Percentiles rank a stretch among this genome's conserved stretches.
Evolutionary conservation across 805 yeast genomes (phyloP).

Genomic region (Candida tallmaniae): DNA sequence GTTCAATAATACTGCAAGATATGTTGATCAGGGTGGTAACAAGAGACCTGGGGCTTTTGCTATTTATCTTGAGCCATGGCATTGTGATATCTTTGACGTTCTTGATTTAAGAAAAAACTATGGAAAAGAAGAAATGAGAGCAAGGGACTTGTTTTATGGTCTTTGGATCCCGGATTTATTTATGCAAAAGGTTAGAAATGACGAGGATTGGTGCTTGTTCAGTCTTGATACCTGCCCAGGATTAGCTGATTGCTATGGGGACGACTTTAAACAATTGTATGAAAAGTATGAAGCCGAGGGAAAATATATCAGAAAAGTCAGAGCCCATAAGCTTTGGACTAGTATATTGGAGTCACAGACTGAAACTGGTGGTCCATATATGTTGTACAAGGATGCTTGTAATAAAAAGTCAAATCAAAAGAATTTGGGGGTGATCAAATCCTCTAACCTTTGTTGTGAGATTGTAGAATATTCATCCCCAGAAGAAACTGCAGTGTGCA

Average conservation of each 20-base stretch:
- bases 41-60: slow-evolving; percentile 98
- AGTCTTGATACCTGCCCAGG: slow-evolving; percentile 91
- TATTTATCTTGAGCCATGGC: slow-evolving; percentile 95
- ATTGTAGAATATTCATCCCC: slow-evolving; percentile 87
- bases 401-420: slow-evolving; percentile 84
- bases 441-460: slow-evolving; percentile 93
- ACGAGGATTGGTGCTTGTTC: slow-evolving; percentile 83
- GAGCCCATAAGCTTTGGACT: slow-evolving; percentile 89
- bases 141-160: slow-evolving; percentile 90
- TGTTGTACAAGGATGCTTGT: slow-evolving; percentile 91
- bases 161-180: slow-evolving; percentile 94
- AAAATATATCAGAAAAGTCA: slow-evolving; percentile 57
- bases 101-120: slow-evolving; percentile 86
- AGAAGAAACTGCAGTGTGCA: slow-evolving; percentile 95
- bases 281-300: slow-evolving; percentile 68
- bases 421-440: slow-evolving; percentile 87
- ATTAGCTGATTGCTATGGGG: slow-evolving; percentile 76
- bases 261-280: slow-evolving; percentile 71
- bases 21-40: slow-evolving; percentile 98
- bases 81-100: slow-evolving; percentile 82
- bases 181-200: slow-evolving; percentile 81
- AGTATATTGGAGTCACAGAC: slow-evolving; percentile 88
- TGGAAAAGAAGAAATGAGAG: slow-evolving; percentile 90
- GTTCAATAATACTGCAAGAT: slow-evolving; percentile 91
- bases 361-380: slow-evolving; percentile 94